Conservation (phyloP, 2,329 filamentous ascomycete genomes). For the Scleromitrula shiraiana region DNA sequence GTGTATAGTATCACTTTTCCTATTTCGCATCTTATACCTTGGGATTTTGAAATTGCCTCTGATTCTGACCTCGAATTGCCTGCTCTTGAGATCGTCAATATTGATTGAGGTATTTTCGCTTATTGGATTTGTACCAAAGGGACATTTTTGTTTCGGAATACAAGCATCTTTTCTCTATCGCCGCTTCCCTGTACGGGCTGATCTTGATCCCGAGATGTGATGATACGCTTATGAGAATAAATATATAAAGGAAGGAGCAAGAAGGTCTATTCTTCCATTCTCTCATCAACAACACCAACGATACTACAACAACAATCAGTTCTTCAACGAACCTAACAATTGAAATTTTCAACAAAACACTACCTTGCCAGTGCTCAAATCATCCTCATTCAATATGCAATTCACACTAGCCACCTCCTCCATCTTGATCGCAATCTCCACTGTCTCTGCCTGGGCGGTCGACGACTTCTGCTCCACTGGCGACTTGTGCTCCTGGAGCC, state of each 20-base stretch:
- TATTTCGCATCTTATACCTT: not conserved
- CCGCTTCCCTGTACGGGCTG: too few species aligned
- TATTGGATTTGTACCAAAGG: not conserved
- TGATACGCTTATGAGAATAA: not conserved
- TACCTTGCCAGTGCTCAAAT: not conserved
- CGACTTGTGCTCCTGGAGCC: not conserved
- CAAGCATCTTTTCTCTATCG: too few species aligned
- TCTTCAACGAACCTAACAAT: too few species aligned
- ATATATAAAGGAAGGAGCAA: constrained; percentile 4
- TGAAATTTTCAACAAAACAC: not conserved
- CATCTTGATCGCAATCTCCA: constrained; percentile 4
- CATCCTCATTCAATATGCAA: not conserved
- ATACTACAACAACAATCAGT: not conserved
- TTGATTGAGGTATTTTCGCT: not conserved
- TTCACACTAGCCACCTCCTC: not conserved
- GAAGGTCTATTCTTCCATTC: not conserved
- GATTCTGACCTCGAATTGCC: not conserved
- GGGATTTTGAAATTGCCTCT: not conserved
- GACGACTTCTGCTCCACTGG: not conserved
- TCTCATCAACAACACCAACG: constrained; percentile 1
- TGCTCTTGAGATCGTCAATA: too few species aligned
- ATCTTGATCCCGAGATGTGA: not conserved
- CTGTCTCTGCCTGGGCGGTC: not conserved
- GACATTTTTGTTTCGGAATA: not conserved
- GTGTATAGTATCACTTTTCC: not conserved